Conservation (phyloP, 2,329 filamentous ascomycete species). For the Pseudocercospora crystallina region DNA sequence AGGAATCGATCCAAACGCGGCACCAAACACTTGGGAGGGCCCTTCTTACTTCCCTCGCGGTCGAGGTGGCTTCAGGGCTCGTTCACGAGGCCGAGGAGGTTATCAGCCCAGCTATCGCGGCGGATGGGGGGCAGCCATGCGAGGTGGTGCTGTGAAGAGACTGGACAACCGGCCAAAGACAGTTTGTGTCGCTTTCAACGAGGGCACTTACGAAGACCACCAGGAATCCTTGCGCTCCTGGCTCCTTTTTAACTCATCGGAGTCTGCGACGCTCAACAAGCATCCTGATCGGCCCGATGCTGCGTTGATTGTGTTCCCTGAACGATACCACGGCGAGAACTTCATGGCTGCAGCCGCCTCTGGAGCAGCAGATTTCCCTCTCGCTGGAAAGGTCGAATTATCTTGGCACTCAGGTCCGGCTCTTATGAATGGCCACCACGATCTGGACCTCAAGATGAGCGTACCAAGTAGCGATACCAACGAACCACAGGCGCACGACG, state of each 20-base stretch:
- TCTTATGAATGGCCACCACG: neutral
- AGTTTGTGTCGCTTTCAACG: slow-evolving; percentile 55
- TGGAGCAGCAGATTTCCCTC: slow-evolving; percentile 50
- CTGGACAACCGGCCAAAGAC: slow-evolving; percentile 75
- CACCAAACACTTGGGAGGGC: slow-evolving; percentile 24
- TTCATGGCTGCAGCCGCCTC: slow-evolving; percentile 31
- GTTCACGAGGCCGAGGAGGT: slow-evolving; percentile 40
- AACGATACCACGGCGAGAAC: slow-evolving; percentile 64
- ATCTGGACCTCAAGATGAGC: slow-evolving; percentile 7
- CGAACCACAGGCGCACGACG: neutral
- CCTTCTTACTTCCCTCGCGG: slow-evolving; percentile 18
- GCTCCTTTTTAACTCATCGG: slow-evolving; percentile 47
- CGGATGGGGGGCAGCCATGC: slow-evolving; percentile 43
- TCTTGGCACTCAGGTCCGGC: slow-evolving; percentile 52
- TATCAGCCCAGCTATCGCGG: slow-evolving; percentile 47
- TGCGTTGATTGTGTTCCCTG: slow-evolving; percentile 43
- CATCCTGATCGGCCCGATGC: slow-evolving; percentile 41
- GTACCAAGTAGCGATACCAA: no score
- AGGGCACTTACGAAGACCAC: slow-evolving; percentile 62
- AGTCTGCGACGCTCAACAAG: slow-evolving; percentile 39
- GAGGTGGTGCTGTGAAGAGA: slow-evolving; percentile 57
- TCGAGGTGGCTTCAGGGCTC: slow-evolving; percentile 28
- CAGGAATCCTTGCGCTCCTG: slow-evolving; percentile 71
- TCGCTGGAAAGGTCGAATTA: slow-evolving; percentile 64
- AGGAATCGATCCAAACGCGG: slow-evolving; percentile 63